phyloP scores from a whole-genome alignment of 2,329 filamentous ascomycete genomes.

The Coniochaeta sp. region DNA sequence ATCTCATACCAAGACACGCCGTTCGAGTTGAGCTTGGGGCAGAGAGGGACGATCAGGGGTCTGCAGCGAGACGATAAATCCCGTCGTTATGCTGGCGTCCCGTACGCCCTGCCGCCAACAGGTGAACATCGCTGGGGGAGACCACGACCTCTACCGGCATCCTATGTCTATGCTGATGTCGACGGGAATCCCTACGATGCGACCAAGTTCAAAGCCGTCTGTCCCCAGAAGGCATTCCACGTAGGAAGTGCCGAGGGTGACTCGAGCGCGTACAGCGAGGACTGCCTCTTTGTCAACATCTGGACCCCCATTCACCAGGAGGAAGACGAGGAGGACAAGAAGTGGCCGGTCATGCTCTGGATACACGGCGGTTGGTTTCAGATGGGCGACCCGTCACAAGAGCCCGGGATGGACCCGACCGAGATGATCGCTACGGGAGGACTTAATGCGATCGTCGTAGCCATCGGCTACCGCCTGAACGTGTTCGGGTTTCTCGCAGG shows the following conservation, averaged over 20 bases:
- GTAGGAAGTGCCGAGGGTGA: slow-evolving; percentile 10
- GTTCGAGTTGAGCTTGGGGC: background rate
- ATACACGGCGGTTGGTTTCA: slow-evolving; percentile 42
- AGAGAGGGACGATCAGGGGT: background rate
- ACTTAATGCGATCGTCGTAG: slow-evolving; percentile 31
- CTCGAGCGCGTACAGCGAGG: slow-evolving; percentile 28
- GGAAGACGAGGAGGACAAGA: slow-evolving; percentile 14
- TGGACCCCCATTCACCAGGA: slow-evolving; percentile 30
- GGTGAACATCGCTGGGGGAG: background rate
- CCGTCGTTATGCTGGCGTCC: background rate
- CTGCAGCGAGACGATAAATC: slow-evolving; percentile 17
- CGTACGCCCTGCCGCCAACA: background rate
- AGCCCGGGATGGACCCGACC: slow-evolving; percentile 32
- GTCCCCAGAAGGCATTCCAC: slow-evolving; percentile 23
- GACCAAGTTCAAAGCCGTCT: slow-evolving; percentile 18
- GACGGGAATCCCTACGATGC: background rate
- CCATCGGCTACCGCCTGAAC: slow-evolving; percentile 39
- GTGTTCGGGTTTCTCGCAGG: slow-evolving; percentile 41
- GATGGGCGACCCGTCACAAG: slow-evolving; percentile 34
- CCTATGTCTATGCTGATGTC: background rate
- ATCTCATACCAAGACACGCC: background rate
- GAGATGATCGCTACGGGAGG: slow-evolving; percentile 29
- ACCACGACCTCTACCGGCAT: background rate
- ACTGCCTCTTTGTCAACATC: slow-evolving; percentile 41
- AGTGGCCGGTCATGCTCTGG: slow-evolving; percentile 31